Conservation (phyloP, 306 rosid genomes). For the Glycine soja region DNA sequence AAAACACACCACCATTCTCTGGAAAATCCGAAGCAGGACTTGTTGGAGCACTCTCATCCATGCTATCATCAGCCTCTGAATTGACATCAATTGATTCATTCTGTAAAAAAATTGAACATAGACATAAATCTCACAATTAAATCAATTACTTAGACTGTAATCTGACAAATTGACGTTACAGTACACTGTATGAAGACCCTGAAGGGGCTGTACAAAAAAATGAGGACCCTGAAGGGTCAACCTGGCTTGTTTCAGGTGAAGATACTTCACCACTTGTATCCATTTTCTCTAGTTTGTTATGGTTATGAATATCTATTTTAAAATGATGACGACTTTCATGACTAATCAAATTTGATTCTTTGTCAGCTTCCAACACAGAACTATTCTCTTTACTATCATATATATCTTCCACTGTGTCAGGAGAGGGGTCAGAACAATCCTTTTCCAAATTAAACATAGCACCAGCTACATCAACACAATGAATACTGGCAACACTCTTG, state of each 20-base stretch:
- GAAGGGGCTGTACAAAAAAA: constrained; percentile 26
- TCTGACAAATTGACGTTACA: constrained; percentile 44
- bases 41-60: constrained; percentile 59
- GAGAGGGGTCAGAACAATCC: constrained; percentile 44
- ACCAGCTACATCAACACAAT: constrained; percentile 55
- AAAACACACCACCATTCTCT: constrained; percentile 65
- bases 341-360: constrained; percentile 42
- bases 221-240: constrained; percentile 58
- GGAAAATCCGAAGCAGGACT: constrained; percentile 66
- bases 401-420: constrained; percentile 50
- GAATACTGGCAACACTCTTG: constrained; percentile 50
- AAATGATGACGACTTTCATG: constrained; percentile 47
- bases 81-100: constrained; percentile 59
- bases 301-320: constrained; percentile 44
- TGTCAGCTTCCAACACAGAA: constrained; percentile 46
- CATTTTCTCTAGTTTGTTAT: constrained; percentile 46
- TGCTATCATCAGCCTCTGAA: constrained; percentile 63
- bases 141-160: constrained; percentile 30
- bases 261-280: constrained; percentile 48
- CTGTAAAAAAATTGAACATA: constrained; percentile 54
- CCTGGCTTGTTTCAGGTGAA: constrained; percentile 50
- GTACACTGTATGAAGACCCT: constrained; percentile 66
- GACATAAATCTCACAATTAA: constrained; percentile 26
- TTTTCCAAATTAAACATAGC: constrained; percentile 48
- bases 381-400: constrained; percentile 42